These are phyloP conservation scores for Aspergillus ustus DNA, from an alignment of 2,329 filamentous ascomycete species.

Conservation along the genomic window DNA sequence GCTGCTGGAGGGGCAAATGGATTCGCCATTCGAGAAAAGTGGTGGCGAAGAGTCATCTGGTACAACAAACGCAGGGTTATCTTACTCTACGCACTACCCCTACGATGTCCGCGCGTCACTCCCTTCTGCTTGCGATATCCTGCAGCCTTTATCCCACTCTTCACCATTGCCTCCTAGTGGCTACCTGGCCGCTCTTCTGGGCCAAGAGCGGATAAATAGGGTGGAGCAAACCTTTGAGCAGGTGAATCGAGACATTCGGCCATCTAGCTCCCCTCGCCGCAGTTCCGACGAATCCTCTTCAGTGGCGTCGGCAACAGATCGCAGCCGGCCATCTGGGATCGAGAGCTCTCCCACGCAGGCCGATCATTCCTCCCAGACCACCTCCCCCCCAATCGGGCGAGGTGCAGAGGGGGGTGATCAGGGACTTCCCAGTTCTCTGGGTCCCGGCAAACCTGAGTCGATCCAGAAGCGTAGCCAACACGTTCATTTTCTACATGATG, in stretches of 20 bases:
- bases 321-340: constrained; percentile 12
- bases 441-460: constrained; percentile 11
- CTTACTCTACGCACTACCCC: constrained; percentile 12
- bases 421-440: constrained; percentile 19
- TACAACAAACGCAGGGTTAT: constrained; percentile 16
- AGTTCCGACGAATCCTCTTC: constrained; percentile 2
- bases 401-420: constrained; percentile 14
- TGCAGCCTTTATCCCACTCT: constrained; percentile 29
- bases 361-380: constrained; percentile 19
- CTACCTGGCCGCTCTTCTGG: constrained; percentile 27
- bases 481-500: constrained; percentile 37
- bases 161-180: constrained; percentile 31
- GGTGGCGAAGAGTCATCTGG: constrained; percentile 24
- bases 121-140: constrained; percentile 32
- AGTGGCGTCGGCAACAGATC: constrained; percentile 13
- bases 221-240: constrained; percentile 14
- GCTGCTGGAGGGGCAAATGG: constrained; percentile 25
- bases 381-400: constrained; percentile 19
- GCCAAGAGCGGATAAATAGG: constrained; percentile 19
- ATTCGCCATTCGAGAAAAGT: constrained; percentile 23
- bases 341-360: constrained; percentile 13
- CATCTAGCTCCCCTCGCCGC: constrained; percentile 1
- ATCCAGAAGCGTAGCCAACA: constrained; percentile 37
- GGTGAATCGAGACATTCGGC: constrained; percentile 5
- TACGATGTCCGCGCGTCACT: constrained; percentile 13